Conservation (phyloP, 2,329 filamentous ascomycete genomes). For the Penicillium capsulatum region DNA sequence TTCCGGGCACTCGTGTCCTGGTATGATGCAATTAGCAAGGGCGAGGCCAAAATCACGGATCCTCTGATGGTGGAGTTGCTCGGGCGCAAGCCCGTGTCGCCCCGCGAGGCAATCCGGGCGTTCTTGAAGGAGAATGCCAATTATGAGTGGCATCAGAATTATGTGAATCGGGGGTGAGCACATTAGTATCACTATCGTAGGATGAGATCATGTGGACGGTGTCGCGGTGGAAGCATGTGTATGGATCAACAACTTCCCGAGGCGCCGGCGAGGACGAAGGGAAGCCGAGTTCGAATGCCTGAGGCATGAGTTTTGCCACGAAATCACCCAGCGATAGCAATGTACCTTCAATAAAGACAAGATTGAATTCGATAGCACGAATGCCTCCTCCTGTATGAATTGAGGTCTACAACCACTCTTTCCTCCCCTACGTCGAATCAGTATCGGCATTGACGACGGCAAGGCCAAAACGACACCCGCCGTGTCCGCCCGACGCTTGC, state of each 20-base stretch:
- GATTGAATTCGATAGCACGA: too few species aligned
- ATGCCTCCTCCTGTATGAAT: too few species aligned
- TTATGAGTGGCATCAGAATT: slow-evolving; percentile 47
- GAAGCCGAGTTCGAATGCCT: too few species aligned
- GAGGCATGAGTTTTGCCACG: too few species aligned
- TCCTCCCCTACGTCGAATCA: too few species aligned
- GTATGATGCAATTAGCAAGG: slow-evolving; percentile 44
- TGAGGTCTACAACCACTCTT: too few species aligned
- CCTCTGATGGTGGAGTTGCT: slow-evolving; percentile 43
- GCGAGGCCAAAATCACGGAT: slow-evolving; percentile 44
- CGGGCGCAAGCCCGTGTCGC: slow-evolving; percentile 42
- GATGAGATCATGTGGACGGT: background rate
- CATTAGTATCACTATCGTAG: background rate
- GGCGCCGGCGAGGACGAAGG: too few species aligned
- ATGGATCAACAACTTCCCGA: too few species aligned
- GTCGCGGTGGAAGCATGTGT: background rate
- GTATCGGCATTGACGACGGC: background rate
- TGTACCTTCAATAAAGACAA: too few species aligned
- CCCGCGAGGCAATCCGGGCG: slow-evolving; percentile 34
- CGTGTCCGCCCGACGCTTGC: slow-evolving; percentile 40
- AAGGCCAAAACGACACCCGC: slow-evolving; percentile 11
- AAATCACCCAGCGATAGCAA: too few species aligned
- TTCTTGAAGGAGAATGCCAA: slow-evolving; percentile 30
- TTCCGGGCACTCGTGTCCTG: slow-evolving; percentile 43
- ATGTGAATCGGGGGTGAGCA: slow-evolving; percentile 24